Percentiles rank a stretch among this genome's conserved stretches.
Conservation (phyloP, 352 stramenopile genomes). For the Phytophthora cryptogea region DNA sequence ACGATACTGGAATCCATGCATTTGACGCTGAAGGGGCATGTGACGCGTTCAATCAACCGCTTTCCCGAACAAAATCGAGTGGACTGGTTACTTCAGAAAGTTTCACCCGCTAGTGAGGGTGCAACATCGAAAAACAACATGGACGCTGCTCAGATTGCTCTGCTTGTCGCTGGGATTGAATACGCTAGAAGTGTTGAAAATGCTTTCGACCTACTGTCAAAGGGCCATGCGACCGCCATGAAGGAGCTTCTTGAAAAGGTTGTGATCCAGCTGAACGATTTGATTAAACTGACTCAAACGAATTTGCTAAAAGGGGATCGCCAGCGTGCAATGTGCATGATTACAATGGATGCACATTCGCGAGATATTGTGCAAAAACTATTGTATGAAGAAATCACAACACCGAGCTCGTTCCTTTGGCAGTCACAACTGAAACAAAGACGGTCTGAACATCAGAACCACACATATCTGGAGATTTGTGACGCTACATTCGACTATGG, state of each 20-base stretch:
- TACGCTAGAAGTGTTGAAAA: constrained; percentile 89
- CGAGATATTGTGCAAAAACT: constrained; percentile 93
- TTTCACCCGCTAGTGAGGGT: constrained; percentile 31
- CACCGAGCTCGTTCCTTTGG: constrained; percentile 88
- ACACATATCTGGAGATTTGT: constrained; percentile 87
- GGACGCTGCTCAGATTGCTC: constrained; percentile 92
- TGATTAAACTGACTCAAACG: constrained; percentile 92
- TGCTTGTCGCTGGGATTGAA: constrained; percentile 91
- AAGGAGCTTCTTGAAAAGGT: constrained; percentile 85
- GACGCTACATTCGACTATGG: constrained; percentile 94
- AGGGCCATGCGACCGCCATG: constrained; percentile 83
- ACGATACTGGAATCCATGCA: constrained; percentile 92
- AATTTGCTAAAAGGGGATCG: constrained; percentile 87
- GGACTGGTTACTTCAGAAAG: constrained; percentile 93
- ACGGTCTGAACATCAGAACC: constrained; percentile 44
- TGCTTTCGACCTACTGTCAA: constrained; percentile 66
- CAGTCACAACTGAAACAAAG: constrained; percentile 93
- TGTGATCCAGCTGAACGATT: constrained; percentile 89
- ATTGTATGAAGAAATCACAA: constrained; percentile 83
- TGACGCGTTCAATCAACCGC: constrained; percentile 84
- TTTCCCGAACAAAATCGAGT: constrained; percentile 91
- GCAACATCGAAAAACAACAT: constrained; percentile 48
- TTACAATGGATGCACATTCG: constrained; percentile 94
- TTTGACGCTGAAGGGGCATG: constrained; percentile 85
- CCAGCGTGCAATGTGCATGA: constrained; percentile 94